phyloP scores from a whole-genome alignment of 768 basidiomycete genomes.

The Neoboletus subvelutipes region DNA sequence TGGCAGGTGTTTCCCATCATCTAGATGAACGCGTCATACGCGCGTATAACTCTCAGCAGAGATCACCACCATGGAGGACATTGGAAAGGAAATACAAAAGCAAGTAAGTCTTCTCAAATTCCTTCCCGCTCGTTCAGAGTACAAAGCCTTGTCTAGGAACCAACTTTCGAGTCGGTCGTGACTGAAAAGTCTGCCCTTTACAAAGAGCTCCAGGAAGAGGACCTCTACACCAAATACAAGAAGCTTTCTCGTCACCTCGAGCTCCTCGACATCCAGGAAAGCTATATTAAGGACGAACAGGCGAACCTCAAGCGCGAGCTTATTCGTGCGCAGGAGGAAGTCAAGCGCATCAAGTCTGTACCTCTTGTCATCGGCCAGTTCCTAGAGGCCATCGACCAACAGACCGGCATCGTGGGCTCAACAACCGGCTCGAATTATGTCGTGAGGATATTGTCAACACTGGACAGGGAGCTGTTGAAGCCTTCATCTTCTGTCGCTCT shows the following conservation, averaged over 20 bases:
- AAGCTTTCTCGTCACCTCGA: conserved; percentile 93
- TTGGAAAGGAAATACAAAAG: conserved; percentile 81
- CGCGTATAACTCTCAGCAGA: conserved; percentile 11
- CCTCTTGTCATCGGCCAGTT: conserved; percentile 99
- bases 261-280: conserved; percentile 91
- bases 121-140: conserved; percentile 1
- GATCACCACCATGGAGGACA: conserved; percentile 70
- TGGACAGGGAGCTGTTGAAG: conserved; percentile 96
- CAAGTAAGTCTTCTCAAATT: conserved; percentile 51
- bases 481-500: conserved; percentile 98
- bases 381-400: conserved; percentile 97
- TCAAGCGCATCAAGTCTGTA: conserved; percentile 98
- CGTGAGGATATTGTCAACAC: conserved; percentile 92
- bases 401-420: conserved; percentile 94
- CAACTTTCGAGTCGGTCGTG: conserved; percentile 83
- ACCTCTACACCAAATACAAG: conserved; percentile 97
- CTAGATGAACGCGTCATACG: conserved; percentile 30
- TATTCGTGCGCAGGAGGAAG: conserved; percentile 98
- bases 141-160: conserved; percentile 55
- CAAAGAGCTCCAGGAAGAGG: conserved; percentile 86
- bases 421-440: conserved; percentile 99
- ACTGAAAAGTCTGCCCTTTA: conserved; percentile 86
- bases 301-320: conserved; percentile 97
- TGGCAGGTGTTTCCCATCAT: conserved; percentile 31
- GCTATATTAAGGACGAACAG: conserved; percentile 99